A percentile compares a stretch with the other conserved stretches of the same genome.
Conservation (phyloP, 176 grass and related monocot species). For the Triticum turgidum region DNA sequence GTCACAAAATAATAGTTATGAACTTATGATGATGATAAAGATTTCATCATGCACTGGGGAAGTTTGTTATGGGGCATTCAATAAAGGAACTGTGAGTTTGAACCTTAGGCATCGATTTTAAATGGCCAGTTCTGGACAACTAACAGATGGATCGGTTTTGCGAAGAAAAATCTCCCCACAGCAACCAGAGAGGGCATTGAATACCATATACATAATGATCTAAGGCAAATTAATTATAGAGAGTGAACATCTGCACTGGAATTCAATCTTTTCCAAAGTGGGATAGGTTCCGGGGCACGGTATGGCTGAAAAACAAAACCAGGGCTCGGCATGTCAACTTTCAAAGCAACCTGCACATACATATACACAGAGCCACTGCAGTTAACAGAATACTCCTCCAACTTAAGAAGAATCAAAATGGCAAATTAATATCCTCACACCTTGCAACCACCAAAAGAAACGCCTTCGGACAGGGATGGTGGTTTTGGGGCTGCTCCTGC, state of each 20-base stretch:
- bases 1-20: constrained; percentile 29
- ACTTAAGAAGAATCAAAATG: background rate
- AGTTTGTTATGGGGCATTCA: constrained; percentile 10
- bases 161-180: background rate
- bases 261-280: constrained; percentile 82
- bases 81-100: background rate
- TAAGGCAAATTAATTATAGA: background rate
- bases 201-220: background rate
- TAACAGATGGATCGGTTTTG: background rate
- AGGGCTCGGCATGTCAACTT: constrained; percentile 79
- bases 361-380: constrained; percentile 21
- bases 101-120: background rate
- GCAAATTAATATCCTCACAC: constrained; percentile 34
- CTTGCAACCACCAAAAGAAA: constrained; percentile 35
- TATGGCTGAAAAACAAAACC: constrained; percentile 95
- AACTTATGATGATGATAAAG: constrained; percentile 15
- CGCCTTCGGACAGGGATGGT: constrained; percentile 16
- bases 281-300: constrained; percentile 56
- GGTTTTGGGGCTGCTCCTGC: background rate
- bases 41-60: background rate
- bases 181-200: background rate
- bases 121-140: background rate
- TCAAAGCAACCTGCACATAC: constrained; percentile 55
- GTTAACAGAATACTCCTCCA: constrained; percentile 1
- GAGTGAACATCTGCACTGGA: background rate